phyloP scores from a whole-genome alignment of 352 stramenopile species.

The Globisporangium mamillatum region DNA sequence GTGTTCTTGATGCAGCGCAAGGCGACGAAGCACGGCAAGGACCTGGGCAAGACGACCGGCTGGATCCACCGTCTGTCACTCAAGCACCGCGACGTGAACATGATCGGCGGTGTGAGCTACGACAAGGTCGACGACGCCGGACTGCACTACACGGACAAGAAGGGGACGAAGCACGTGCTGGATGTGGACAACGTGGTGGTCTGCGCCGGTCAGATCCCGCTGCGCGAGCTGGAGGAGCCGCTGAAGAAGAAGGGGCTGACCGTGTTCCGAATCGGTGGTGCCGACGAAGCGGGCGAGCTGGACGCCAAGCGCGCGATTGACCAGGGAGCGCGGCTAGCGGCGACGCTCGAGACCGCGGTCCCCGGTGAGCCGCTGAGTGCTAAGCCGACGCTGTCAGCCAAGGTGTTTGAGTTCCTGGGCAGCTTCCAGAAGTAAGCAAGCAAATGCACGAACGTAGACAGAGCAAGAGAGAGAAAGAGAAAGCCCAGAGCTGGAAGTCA shows the following conservation, averaged over 20 bases:
- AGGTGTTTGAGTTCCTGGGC: slow-evolving; percentile 47
- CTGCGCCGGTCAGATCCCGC: slow-evolving; percentile 93
- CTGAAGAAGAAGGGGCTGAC: slow-evolving; percentile 67
- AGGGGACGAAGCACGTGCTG: slow-evolving; percentile 80
- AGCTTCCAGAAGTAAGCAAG: slow-evolving; percentile 46
- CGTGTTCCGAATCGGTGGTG: slow-evolving; percentile 95
- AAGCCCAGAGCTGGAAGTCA: no score
- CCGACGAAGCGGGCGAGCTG: slow-evolving; percentile 93
- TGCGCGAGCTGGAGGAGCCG: slow-evolving; percentile 86
- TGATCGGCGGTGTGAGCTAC: slow-evolving; percentile 93
- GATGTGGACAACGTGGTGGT: slow-evolving; percentile 95
- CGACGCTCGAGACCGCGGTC: slow-evolving; percentile 77
- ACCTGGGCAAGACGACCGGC: slow-evolving; percentile 94
- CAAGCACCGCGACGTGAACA: slow-evolving; percentile 90
- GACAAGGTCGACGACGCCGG: slow-evolving; percentile 93
- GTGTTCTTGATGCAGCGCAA: slow-evolving; percentile 96
- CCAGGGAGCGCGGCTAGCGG: slow-evolving; percentile 90
- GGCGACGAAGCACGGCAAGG: slow-evolving; percentile 89
- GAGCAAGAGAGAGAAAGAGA: background rate
- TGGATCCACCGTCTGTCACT: slow-evolving; percentile 96
- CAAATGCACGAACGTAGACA: slow-evolving; percentile 1
- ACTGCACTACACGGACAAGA: slow-evolving; percentile 92
- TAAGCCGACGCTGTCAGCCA: slow-evolving; percentile 35
- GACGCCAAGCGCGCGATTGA: slow-evolving; percentile 98
- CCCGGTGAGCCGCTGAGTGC: slow-evolving; percentile 58